phyloP scores from a whole-genome alignment of 306 rosid species.

The Prunus dulcis region DNA sequence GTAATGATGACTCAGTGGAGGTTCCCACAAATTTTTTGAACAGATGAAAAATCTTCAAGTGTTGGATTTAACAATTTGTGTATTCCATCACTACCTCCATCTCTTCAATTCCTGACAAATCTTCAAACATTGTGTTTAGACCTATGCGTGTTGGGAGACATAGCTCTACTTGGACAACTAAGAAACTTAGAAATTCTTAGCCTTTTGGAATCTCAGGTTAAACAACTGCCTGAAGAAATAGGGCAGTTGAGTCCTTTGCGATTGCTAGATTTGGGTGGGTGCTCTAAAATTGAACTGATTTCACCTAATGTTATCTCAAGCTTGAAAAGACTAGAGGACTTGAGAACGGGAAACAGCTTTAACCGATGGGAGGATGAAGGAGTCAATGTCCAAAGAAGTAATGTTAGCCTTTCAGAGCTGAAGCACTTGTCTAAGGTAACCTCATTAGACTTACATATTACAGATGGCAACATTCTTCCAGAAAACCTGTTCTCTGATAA shows the following conservation, averaged over 20 bases:
- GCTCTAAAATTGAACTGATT: neutral
- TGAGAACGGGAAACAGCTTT: neutral
- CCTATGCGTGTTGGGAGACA: neutral
- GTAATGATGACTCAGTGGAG: neutral
- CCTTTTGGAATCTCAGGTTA: neutral
- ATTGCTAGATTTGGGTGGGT: slow-evolving; percentile 4
- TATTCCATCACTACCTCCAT: slow-evolving; percentile 19
- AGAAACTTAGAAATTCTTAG: slow-evolving; percentile 13
- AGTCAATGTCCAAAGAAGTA: neutral
- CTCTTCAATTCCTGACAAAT: slow-evolving; percentile 8
- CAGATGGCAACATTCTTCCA: neutral
- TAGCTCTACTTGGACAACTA: slow-evolving; percentile 6
- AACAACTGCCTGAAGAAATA: neutral
- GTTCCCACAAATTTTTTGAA: slow-evolving; percentile 20
- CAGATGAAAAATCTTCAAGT: slow-evolving; percentile 19
- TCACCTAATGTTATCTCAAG: slow-evolving; percentile 3
- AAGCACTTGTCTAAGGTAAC: neutral
- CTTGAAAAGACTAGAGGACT: slow-evolving; percentile 8
- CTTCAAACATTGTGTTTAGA: slow-evolving; percentile 17
- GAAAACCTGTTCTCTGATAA: neutral
- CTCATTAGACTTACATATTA: neutral
- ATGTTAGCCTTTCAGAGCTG: slow-evolving; percentile 7
- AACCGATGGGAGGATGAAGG: slow-evolving; percentile 1
- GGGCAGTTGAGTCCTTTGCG: neutral
- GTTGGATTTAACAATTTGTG: slow-evolving; percentile 15